Evolutionary conservation across 2,329 filamentous ascomycete species (phyloP).

Genomic region (Colletotrichum sp.): DNA sequence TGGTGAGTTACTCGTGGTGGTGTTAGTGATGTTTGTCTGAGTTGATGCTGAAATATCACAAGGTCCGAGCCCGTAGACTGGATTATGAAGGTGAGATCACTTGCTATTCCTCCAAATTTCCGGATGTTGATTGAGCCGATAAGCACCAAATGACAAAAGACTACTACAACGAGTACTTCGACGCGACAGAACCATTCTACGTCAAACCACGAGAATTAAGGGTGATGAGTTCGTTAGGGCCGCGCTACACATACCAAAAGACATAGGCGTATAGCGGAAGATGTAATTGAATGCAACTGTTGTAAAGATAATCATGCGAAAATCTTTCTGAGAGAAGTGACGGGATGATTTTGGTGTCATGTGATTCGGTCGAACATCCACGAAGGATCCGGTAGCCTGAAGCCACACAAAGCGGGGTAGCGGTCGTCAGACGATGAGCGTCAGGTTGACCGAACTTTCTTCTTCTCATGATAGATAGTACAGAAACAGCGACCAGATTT

Average conservation of each 20-base stretch:
- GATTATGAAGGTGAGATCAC: slow-evolving; percentile 2
- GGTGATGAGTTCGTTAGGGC: slow-evolving; percentile 7
- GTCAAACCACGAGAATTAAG: slow-evolving; percentile 1
- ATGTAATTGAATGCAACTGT: not conserved
- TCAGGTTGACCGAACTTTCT: not conserved
- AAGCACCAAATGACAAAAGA: slow-evolving; percentile 19
- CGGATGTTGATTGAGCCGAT: not conserved
- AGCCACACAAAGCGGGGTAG: not conserved
- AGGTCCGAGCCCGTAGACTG: slow-evolving; percentile 16
- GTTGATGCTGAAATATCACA: not conserved
- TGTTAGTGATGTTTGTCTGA: rapidly evolving
- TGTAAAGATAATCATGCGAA: too few species aligned
- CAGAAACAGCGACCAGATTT: not conserved
- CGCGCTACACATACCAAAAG: slow-evolving; percentile 4
- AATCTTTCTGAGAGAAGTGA: too few species aligned
- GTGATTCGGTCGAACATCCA: not conserved
- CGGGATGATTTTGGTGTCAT: not conserved
- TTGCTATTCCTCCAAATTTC: rapidly evolving
- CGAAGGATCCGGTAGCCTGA: not conserved
- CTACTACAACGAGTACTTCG: slow-evolving; percentile 14
- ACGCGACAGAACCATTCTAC: slow-evolving; percentile 15
- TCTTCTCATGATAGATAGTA: not conserved
- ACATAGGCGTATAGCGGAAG: not conserved
- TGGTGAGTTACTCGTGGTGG: not conserved
- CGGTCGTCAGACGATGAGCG: not conserved